Percentiles rank a stretch among this genome's conserved stretches.
These are phyloP conservation scores for Zelonia costaricensis DNA, from an alignment of 208 protist species.

Conservation along the genomic window DNA sequence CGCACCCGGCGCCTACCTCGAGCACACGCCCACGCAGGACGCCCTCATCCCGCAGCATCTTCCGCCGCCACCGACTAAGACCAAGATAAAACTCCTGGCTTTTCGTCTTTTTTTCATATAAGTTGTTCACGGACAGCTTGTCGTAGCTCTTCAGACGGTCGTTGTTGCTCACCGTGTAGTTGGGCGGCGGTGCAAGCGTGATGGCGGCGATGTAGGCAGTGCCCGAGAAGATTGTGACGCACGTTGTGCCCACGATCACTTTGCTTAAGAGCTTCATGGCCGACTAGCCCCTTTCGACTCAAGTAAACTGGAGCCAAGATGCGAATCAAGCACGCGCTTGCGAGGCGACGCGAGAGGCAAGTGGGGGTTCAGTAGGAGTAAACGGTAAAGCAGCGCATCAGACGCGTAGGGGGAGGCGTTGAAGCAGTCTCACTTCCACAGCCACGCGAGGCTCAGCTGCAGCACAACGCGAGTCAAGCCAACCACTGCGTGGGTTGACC, in stretches of 20 bases:
- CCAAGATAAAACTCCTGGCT: conserved; percentile 86
- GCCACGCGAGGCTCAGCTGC: too few relatives aligned
- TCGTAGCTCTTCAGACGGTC: conserved; percentile 78
- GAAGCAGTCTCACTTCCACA: too few relatives aligned
- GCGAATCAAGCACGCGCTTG: too few relatives aligned
- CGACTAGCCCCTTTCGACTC: too few relatives aligned
- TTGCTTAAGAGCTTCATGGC: conserved; percentile 44
- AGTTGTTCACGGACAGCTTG: conserved; percentile 53
- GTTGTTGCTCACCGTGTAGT: conserved; percentile 74
- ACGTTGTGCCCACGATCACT: conserved; percentile 54
- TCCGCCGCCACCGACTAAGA: conserved; percentile 69
- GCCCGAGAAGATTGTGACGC: conserved; percentile 65
- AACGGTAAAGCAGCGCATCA: too few relatives aligned
- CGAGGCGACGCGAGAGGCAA: too few relatives aligned
- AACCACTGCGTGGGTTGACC: too few relatives aligned
- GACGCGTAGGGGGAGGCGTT: too few relatives aligned
- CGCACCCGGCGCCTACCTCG: conserved; percentile 86
- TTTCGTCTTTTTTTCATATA: conserved; percentile 83
- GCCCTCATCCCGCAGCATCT: conserved; percentile 70
- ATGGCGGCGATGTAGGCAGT: conserved; percentile 71
- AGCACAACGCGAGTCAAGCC: too few relatives aligned
- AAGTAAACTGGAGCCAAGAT: too few relatives aligned
- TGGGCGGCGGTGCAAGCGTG: conserved; percentile 62
- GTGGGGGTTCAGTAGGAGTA: too few relatives aligned
- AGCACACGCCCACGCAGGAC: conserved; percentile 68